A percentile compares a stretch with the other conserved stretches of the same genome.
Evolutionary conservation across 495 filamentous ascomycete genomes (phyloP).

Genomic region (Aspergillus egyptiacus): DNA sequence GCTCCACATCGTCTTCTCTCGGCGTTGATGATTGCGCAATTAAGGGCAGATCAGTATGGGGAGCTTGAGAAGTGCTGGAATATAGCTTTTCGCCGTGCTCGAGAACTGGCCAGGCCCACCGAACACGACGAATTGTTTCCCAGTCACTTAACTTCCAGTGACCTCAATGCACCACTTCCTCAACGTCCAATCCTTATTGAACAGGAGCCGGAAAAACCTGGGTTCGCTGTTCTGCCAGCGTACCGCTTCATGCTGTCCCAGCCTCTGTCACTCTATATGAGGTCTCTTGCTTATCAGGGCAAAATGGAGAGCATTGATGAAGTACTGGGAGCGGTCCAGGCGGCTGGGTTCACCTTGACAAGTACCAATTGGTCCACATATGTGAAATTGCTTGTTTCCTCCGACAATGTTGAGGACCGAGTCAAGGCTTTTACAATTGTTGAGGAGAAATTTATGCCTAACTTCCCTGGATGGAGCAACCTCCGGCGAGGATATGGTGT

Average conservation of each 20-base stretch:
- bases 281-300: conserved; percentile 42
- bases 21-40: conserved; percentile 58
- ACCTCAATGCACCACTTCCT: too few relatives aligned
- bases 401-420: conserved; percentile 27
- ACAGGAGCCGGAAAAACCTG: neutral
- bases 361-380: conserved; percentile 48
- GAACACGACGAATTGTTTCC: conserved; percentile 20
- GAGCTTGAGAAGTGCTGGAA: conserved; percentile 63
- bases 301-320: conserved; percentile 42
- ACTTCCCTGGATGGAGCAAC: conserved; percentile 64
- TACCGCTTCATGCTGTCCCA: conserved; percentile 54
- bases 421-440: conserved; percentile 58
- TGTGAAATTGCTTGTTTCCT: conserved; percentile 44
- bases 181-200: neutral
- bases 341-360: conserved; percentile 61
- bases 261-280: conserved; percentile 56
- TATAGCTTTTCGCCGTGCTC: conserved; percentile 48
- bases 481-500: conserved; percentile 28
- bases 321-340: conserved; percentile 46
- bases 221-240: conserved; percentile 28
- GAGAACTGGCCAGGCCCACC: conserved; percentile 31
- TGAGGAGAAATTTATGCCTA: conserved; percentile 67
- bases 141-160: conserved; percentile 1
- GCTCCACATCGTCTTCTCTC: conserved; percentile 54
- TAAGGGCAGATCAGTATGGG: conserved; percentile 47